These are phyloP conservation scores for Huntiella decipiens DNA, from an alignment of 2,329 filamentous ascomycete genomes.

Conservation along the genomic window DNA sequence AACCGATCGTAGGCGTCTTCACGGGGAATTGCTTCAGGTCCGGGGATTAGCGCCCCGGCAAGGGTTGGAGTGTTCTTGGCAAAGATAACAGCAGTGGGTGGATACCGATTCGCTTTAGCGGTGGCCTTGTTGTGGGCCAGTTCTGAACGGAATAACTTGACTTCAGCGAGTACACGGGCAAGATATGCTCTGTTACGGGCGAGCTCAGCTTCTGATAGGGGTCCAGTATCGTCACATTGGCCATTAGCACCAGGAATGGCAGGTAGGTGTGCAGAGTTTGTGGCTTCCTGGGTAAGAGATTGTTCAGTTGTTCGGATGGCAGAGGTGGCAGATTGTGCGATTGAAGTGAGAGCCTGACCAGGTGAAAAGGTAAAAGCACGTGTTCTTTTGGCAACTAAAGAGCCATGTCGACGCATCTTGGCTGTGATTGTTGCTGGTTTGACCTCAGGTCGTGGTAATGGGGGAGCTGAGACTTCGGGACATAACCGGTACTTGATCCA, in stretches of 20 bases:
- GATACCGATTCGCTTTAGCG: constrained; percentile 52
- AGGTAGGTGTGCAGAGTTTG: not conserved
- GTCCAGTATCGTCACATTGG: not conserved
- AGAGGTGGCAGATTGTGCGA: not conserved
- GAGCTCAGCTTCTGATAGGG: constrained; percentile 1
- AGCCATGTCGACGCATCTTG: constrained; percentile 5
- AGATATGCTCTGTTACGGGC: constrained; percentile 39
- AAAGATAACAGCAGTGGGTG: constrained; percentile 67
- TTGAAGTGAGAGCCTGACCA: constrained; percentile 1
- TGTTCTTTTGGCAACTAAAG: constrained; percentile 5
- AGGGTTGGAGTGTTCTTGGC: constrained; percentile 76
- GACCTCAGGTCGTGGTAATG: constrained; percentile 4
- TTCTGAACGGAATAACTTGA: constrained; percentile 57
- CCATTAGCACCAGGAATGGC: not conserved
- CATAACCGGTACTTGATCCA: constrained; percentile 58
- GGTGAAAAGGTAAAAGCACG: constrained; percentile 6
- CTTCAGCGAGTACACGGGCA: constrained; percentile 49
- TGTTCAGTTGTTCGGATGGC: not conserved
- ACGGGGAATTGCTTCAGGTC: constrained; percentile 53
- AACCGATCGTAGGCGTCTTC: constrained; percentile 72
- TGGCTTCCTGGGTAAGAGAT: not conserved
- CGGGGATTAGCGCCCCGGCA: constrained; percentile 56
- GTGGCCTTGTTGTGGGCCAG: constrained; percentile 42
- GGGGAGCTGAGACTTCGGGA: constrained; percentile 5
- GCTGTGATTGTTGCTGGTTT: constrained; percentile 1